Evolutionary conservation across 2,329 filamentous ascomycete species (phyloP).

Genomic region (Cylindrodendrum hubeiense): DNA sequence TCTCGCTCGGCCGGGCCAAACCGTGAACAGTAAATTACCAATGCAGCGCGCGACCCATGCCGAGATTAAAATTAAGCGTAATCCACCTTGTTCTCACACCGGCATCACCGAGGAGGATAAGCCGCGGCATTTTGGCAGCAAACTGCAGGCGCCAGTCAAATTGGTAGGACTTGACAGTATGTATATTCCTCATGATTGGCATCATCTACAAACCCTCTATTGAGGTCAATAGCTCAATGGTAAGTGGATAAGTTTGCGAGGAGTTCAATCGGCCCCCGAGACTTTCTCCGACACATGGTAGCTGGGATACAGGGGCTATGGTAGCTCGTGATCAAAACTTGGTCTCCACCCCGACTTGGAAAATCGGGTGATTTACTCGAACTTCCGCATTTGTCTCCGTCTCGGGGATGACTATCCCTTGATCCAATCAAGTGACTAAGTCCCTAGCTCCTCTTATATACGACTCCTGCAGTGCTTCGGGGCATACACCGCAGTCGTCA

Average conservation of each 20-base stretch:
- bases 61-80: slow-evolving; percentile 1
- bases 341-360: neutral
- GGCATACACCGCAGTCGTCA: neutral
- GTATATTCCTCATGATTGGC: neutral
- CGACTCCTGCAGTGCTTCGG: neutral
- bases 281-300: neutral
- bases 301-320: neutral
- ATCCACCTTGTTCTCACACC: neutral
- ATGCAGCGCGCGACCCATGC: neutral
- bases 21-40: neutral
- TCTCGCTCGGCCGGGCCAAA: neutral
- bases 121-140: neutral
- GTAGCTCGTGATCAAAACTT: neutral
- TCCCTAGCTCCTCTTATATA: neutral
- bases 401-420: neutral
- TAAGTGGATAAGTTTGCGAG: no score
- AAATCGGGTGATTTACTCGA: neutral
- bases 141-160: neutral
- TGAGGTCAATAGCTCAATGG: neutral
- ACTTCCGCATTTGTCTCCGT: neutral
- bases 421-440: neutral
- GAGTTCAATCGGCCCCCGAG: neutral
- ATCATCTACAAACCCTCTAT: neutral
- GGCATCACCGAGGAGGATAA: neutral
- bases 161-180: neutral